Percentiles rank a stretch among this genome's conserved stretches.
These are phyloP conservation scores for Pythium sukuiense DNA, from an alignment of 352 stramenopile species.

Conservation along the genomic window DNA sequence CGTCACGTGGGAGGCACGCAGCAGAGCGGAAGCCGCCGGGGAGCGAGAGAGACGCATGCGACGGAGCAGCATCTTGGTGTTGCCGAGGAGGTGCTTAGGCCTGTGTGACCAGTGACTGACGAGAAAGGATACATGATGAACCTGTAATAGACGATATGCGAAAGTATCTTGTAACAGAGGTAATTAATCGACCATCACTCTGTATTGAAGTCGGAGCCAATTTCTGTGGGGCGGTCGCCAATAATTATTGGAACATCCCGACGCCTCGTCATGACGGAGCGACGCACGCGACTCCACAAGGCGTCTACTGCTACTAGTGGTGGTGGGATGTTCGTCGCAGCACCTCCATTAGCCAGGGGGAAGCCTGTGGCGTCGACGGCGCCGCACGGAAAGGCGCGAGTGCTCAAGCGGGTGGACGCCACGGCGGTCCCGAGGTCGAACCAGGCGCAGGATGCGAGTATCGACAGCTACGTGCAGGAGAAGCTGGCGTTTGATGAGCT, in stretches of 20 bases:
- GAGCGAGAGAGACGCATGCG: constrained; percentile 3
- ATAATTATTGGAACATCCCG: constrained; percentile 3
- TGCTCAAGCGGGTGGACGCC: constrained; percentile 9
- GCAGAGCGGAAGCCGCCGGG: neutral
- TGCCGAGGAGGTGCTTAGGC: neutral
- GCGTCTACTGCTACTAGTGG: too few species aligned
- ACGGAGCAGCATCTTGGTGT: constrained; percentile 5
- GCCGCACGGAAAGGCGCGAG: constrained; percentile 8
- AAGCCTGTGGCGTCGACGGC: neutral
- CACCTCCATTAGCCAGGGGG: neutral
- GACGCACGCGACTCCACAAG: neutral
- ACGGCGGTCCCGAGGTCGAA: constrained; percentile 1
- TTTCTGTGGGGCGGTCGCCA: neutral
- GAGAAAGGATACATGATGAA: neutral
- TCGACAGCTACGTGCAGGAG: constrained; percentile 15
- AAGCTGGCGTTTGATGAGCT: constrained; percentile 44
- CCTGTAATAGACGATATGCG: neutral
- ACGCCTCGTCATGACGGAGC: neutral
- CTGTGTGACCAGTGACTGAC: constrained; percentile 9
- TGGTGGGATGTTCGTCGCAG: neutral
- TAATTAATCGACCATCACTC: constrained; percentile 10
- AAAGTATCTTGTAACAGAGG: neutral
- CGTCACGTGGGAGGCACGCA: neutral
- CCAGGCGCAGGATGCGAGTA: constrained; percentile 12
- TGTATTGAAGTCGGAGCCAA: constrained; percentile 15